These are phyloP conservation scores for Ogataea henricii DNA, from an alignment of 805 yeast species.

Conservation along the genomic window DNA sequence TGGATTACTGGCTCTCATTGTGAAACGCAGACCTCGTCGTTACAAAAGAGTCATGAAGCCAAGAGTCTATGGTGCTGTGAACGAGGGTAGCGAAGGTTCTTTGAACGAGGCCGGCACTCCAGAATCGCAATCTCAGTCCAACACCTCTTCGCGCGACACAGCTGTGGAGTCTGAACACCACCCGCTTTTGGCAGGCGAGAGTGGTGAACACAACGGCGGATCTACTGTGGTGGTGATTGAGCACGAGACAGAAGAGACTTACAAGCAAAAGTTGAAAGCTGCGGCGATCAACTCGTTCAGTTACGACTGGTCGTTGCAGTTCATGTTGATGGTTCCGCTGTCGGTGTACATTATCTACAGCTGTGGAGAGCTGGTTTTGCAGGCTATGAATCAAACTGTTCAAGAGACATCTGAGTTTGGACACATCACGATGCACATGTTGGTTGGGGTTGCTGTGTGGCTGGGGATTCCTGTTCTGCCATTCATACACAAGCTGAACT, in stretches of 20 bases:
- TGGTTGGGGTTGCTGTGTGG: constrained; percentile 38
- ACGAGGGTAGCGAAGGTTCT: constrained; percentile 13
- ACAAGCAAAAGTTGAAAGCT: constrained; percentile 28
- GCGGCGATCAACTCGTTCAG: constrained; percentile 48
- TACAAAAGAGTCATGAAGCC: constrained; percentile 22
- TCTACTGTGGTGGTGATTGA: constrained; percentile 27
- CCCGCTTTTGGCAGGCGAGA: constrained; percentile 20
- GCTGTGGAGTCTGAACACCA: constrained; percentile 26
- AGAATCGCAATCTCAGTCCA: constrained; percentile 11
- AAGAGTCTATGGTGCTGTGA: constrained; percentile 25
- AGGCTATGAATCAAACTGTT: constrained; percentile 68
- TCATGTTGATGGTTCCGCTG: constrained; percentile 65
- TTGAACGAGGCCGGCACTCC: constrained; percentile 2
- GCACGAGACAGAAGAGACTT: constrained; percentile 30
- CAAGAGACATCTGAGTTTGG: constrained; percentile 62
- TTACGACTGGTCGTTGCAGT: constrained; percentile 84
- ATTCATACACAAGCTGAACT: constrained; percentile 67
- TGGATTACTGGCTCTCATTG: constrained; percentile 53
- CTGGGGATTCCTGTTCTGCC: constrained; percentile 60
- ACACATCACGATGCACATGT: constrained; percentile 36
- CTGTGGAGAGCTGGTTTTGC: constrained; percentile 56
- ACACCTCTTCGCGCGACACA: constrained; percentile 23
- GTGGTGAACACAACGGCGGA: constrained; percentile 6
- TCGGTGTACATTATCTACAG: constrained; percentile 56
- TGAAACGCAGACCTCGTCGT: constrained; percentile 30